These are phyloP conservation scores for Pythium phragmiticola DNA, from an alignment of 352 stramenopile genomes.

Conservation along the genomic window DNA sequence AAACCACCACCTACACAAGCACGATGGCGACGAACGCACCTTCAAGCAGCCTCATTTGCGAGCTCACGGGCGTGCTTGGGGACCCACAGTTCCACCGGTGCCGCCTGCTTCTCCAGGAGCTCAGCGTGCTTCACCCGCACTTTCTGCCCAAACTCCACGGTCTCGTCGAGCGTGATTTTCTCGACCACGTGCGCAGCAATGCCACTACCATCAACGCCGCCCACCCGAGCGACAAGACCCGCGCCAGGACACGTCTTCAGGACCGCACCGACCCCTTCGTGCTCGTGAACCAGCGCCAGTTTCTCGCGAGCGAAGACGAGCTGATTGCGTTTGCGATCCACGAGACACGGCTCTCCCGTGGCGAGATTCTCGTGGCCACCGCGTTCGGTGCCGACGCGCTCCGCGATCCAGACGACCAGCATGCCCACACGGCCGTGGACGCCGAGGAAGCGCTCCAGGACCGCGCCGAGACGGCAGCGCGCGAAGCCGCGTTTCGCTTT, in stretches of 20 bases:
- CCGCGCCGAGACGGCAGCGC: conserved; percentile 42
- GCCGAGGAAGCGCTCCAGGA: conserved; percentile 53
- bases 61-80: conserved; percentile 54
- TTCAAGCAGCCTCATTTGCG: conserved; percentile 33
- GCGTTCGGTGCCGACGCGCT: conserved; percentile 40
- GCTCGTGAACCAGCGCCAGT: conserved; percentile 45
- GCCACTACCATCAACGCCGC: conserved; percentile 35
- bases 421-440: conserved; percentile 30
- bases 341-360: conserved; percentile 46
- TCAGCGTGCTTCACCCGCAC: conserved; percentile 47
- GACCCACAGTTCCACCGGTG: conserved; percentile 67
- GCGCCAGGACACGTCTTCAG: conserved; percentile 19
- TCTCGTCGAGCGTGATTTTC: conserved; percentile 54
- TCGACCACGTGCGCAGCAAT: conserved; percentile 37
- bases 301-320: conserved; percentile 55
- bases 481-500: conserved; percentile 41
- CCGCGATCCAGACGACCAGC: conserved; percentile 18
- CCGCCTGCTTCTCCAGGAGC: conserved; percentile 54
- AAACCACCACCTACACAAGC: neutral
- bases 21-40: conserved; percentile 1
- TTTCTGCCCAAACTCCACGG: conserved; percentile 53
- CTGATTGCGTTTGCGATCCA: conserved; percentile 55
- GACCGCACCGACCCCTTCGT: conserved; percentile 46
- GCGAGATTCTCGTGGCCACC: conserved; percentile 51
- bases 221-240: conserved; percentile 23